Conservation (phyloP, 2,329 filamentous ascomycete species). For the Nakataea oryzae region DNA sequence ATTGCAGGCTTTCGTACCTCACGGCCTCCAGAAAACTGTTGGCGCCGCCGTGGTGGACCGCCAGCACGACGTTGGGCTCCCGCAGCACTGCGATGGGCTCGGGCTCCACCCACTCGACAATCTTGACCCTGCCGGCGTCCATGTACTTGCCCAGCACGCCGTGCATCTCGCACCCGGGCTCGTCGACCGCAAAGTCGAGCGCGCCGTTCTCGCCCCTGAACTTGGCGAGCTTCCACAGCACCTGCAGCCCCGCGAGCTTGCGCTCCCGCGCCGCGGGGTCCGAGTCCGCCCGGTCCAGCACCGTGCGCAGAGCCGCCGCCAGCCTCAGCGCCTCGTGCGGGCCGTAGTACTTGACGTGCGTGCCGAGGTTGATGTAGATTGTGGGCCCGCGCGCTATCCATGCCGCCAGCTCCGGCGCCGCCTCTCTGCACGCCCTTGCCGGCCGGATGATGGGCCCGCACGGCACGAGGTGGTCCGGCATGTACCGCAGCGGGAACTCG, state of each 20-base stretch:
- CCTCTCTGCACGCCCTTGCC: slow-evolving; percentile 18
- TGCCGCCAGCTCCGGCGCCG: slow-evolving; percentile 25
- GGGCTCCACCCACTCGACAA: slow-evolving; percentile 27
- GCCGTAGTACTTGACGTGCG: slow-evolving; percentile 19
- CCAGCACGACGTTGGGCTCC: slow-evolving; percentile 24
- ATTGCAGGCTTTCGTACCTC: slow-evolving; percentile 13
- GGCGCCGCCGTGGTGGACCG: slow-evolving; percentile 35
- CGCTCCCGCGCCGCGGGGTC: slow-evolving; percentile 17
- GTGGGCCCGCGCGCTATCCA: slow-evolving; percentile 33
- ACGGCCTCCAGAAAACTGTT: slow-evolving; percentile 30
- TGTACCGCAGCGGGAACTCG: slow-evolving; percentile 21
- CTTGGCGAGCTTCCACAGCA: slow-evolving; percentile 26
- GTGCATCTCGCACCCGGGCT: slow-evolving; percentile 7
- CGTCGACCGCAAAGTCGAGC: neutral
- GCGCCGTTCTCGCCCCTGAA: neutral
- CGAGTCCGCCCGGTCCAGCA: slow-evolving; percentile 18
- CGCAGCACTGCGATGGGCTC: slow-evolving; percentile 25
- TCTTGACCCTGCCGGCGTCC: slow-evolving; percentile 19
- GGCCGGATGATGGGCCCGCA: slow-evolving; percentile 36
- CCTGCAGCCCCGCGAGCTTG: slow-evolving; percentile 21
- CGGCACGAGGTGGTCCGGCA: slow-evolving; percentile 27
- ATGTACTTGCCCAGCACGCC: slow-evolving; percentile 15
- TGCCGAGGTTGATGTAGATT: slow-evolving; percentile 37
- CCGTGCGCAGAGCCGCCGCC: slow-evolving; percentile 20
- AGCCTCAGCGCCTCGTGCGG: slow-evolving; percentile 25